Base-by-base conservation (phyloP, 2,329 filamentous ascomycete species). In the Penicillium frequentans region DNA sequence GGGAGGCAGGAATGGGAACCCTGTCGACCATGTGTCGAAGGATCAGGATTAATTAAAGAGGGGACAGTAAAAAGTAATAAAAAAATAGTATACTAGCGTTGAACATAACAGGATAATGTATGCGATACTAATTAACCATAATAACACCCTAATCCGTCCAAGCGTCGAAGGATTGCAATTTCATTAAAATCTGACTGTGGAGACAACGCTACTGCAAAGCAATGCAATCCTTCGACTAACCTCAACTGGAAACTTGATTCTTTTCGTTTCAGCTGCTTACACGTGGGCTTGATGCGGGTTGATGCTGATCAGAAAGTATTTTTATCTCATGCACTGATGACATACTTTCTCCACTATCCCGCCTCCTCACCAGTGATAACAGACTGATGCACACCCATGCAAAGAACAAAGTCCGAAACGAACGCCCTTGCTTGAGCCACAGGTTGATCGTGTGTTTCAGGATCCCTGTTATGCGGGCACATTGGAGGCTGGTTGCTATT, bases 391-490 rank as follows among this genome's bases (percentile, higher is more conserved):
- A 37, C 29, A 49, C 19, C 53, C 54, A 52, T 27, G 35, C 54
- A 45, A 56, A 52, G 49, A 50, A 23, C 29, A 24, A 37, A 31
- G 21, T 19, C 27, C 33, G 54, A 51, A 59, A 52, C 51, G 44
- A 52, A 51, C 46, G 49, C 47, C 54, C n/a, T 2, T 31, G 16
- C 16, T 21, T n/a, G 37, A 49, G 50, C 57, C 48, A 52, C 55
- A 5, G 48, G 54, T 19, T 52, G 54, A 59, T 59, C 57, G 50
- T 16, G 39, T 43, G 57, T 59, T 57, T 59, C 57, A 59, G 21
- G 39, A 44, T 49, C 27, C 29, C 35, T 26, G 49, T 44, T 42
- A 39, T 11, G 33, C 27, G 21, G 8, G 42, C 23, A 21, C 48
- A 35, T 29, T 33, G 23, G 14, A 23, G 42, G 8, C 13, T 19